Evolutionary conservation across 2,329 filamentous ascomycete species (phyloP), one percentile per base, ranked within the genome.

Genomic region (Dothideomycetes sp.): DNA sequence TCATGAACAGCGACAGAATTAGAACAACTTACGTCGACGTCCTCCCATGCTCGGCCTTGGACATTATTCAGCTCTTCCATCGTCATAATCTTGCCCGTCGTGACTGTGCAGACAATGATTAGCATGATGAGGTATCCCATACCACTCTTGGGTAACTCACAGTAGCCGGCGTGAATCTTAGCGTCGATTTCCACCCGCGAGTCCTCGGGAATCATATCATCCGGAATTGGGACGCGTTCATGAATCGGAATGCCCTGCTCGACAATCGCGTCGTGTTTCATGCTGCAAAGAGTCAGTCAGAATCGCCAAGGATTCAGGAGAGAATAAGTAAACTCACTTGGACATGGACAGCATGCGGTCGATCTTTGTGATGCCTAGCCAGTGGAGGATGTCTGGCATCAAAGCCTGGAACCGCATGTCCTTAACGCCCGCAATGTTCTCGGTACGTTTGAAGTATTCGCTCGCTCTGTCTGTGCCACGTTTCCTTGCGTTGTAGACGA

Each of bases 301-400:
- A n/a, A n/a, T n/a, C n/a, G 40, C 29, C 17, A 37, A 2, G n/a
- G 27, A 7, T 11, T 36, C 14, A 22, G 11, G n/a, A 24, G 18
- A 19, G n/a, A n/a, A n/a, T n/a, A n/a, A 34, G 22, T 16, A 2
- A 19, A 53, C 78, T 68, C 57, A 84, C 80, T 96, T 94, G 64
- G 85, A 94, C 91, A 96, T 96, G 66, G 85, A 94, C 52, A 95
- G 69, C 91, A 96, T 98, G 45, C 88, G 75, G 61, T 98, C 91
- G 56, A 98, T 96, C 72, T 96, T 96, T 59, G 84, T 91, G 57
- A 98, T 95, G 46, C 91, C 91, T 19, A 98, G 75, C 91, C 91
- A 96, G 64, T 96, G 91, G 39, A 96, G 72, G 49, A 96, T 94
- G 53, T 55, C 55, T 24, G 91, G 89, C 91, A 96, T 96, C 40